Evolutionary conservation across 306 rosid species (phyloP), one percentile per base, ranked within the genome.

Genomic region (Castanea crenata): DNA sequence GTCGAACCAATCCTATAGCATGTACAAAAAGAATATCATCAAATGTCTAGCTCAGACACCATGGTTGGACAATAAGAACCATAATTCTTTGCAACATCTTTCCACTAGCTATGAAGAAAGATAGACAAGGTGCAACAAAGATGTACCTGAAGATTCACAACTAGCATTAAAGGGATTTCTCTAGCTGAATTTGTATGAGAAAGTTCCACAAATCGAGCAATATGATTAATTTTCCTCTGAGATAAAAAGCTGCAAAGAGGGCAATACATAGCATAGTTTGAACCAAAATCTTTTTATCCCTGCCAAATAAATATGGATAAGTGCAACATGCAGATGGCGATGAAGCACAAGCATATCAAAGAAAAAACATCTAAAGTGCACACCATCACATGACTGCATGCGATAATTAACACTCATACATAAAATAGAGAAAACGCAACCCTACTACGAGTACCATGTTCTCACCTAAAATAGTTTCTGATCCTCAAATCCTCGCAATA

Each of bases 281-380:
- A 87, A 82, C 98, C 98, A 75, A 74, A 82, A 0, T 93, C 99
- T 86, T 95, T 86, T 95, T 95, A 80, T 93, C 99, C 87, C 98
- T 91, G 84, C 73, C 80, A 90, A 75, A 69, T 81, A 75, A 69
- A 74, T 3, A 58, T 54, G 12, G 70, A 56, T 55, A n/a, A n/a
- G 76, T 56, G 69, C 76, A 83, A 74, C 76, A 84, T 19, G 46
- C 72, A 67, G 52, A 35, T 67, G 72, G 27, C 19, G 52, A 78
- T 14, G 38, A 74, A 74, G 63, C 59, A 62, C 19, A 70, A 5
- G 77, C 71, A 73, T 32, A 38, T 75, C 56, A 83, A 61, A 32
- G 69, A 29, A 81, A 52, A 49, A 74, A 69, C 38, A 38, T 57
- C 41, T 31, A 78, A 21, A 49, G 73, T 49, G 15, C 54, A 49